These are phyloP conservation scores for Alternaria gansuensis DNA, from an alignment of 2,329 filamentous ascomycete genomes.

Conservation along the genomic window DNA sequence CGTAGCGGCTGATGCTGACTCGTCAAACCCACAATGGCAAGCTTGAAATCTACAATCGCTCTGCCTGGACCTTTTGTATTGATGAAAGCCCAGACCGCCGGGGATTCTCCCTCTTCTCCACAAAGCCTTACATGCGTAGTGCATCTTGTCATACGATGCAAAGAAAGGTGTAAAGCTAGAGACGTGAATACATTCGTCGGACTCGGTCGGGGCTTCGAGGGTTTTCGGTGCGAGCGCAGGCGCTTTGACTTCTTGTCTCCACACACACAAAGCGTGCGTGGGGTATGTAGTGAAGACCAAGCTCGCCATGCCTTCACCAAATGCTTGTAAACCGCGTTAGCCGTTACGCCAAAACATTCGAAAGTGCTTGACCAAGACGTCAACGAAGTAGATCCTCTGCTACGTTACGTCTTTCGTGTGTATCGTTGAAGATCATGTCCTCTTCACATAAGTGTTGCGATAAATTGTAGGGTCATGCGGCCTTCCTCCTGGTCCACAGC, in stretches of 20 bases:
- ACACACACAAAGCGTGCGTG: constrained; percentile 73
- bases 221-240: constrained; percentile 78
- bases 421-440: constrained; percentile 73
- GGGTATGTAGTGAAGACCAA: constrained; percentile 68
- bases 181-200: constrained; percentile 49
- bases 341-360: constrained; percentile 69
- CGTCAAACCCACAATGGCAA: constrained; percentile 87
- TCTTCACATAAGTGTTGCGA: constrained; percentile 65
- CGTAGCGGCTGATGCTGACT: constrained; percentile 79
- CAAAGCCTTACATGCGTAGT: constrained; percentile 74
- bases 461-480: constrained; percentile 77
- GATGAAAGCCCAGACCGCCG: constrained; percentile 72
- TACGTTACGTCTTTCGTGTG: constrained; percentile 62
- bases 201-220: constrained; percentile 75
- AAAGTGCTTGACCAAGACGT: constrained; percentile 77
- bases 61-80: constrained; percentile 75
- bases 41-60: constrained; percentile 76
- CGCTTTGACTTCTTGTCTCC: constrained; percentile 72
- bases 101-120: constrained; percentile 70
- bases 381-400: constrained; percentile 71
- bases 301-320: constrained; percentile 73
- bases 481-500: constrained; percentile 74
- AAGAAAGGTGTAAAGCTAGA: constrained; percentile 65
- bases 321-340: constrained; percentile 61
- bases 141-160: constrained; percentile 54